Conservation (phyloP, 1,139 yeast species). For the Debaryomyces fabryi region DNA sequence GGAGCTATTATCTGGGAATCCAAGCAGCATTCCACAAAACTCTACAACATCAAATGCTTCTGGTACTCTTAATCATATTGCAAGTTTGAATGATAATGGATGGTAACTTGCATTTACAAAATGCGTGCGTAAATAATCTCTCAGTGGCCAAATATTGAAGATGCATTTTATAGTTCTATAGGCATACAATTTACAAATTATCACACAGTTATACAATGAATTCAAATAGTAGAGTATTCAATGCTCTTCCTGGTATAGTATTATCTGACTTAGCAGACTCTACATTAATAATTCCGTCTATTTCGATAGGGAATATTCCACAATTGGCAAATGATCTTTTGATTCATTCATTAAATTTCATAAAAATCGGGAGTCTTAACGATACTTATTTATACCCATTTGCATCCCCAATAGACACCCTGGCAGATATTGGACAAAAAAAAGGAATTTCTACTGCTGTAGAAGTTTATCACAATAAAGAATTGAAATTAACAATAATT, state of each 20-base stretch:
- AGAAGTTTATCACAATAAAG: conserved; percentile 55
- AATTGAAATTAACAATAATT: conserved; percentile 52
- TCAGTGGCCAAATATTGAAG: conserved; percentile 6
- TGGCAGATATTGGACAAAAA: conserved; percentile 7
- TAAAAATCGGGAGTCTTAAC: conserved; percentile 57
- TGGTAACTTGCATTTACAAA: conserved; percentile 8
- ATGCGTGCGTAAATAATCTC: conserved; percentile 2
- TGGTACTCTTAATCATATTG: conserved; percentile 7
- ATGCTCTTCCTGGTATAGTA: neutral
- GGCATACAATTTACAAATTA: neutral
- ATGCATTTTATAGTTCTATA: neutral
- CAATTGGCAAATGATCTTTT: conserved; percentile 79
- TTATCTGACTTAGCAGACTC: conserved; percentile 15
- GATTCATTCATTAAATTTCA: conserved; percentile 59
- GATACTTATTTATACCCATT: conserved; percentile 74
- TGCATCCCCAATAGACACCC: conserved; percentile 70
- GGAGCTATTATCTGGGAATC: neutral
- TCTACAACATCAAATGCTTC: neutral
- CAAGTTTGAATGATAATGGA: conserved; percentile 10
- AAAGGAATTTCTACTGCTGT: conserved; percentile 57
- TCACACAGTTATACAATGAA: neutral
- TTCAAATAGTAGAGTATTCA: neutral
- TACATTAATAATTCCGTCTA: conserved; percentile 67
- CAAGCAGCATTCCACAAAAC: neutral
- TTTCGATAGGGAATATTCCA: conserved; percentile 88